phyloP scores from a whole-genome alignment of 441 rosid species.

The Populus hybrid region DNA sequence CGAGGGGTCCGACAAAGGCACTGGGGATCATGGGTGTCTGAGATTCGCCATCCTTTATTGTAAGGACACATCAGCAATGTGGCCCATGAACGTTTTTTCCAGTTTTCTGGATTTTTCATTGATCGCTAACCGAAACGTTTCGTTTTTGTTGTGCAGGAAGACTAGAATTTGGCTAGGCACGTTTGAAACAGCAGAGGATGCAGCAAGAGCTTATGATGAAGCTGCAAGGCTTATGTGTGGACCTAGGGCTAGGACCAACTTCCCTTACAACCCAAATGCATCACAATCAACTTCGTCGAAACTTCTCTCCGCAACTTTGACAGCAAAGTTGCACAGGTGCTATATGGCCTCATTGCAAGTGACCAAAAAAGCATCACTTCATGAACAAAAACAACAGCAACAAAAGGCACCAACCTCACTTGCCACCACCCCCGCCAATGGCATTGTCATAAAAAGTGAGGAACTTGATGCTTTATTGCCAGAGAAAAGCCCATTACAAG shows the following conservation, averaged over 20 bases:
- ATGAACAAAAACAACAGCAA: slow-evolving; percentile 21
- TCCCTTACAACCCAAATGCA: slow-evolving; percentile 76
- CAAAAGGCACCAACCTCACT: slow-evolving; percentile 28
- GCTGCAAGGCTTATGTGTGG: slow-evolving; percentile 99
- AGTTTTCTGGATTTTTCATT: not conserved
- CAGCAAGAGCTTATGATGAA: slow-evolving; percentile 92
- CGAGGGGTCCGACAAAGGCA: slow-evolving; percentile 98
- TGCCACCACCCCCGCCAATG: slow-evolving; percentile 3
- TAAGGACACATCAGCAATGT: slow-evolving; percentile 25
- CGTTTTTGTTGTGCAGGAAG: slow-evolving; percentile 49
- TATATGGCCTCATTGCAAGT: slow-evolving; percentile 88
- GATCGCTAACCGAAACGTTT: slow-evolving; percentile 14
- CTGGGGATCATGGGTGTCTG: slow-evolving; percentile 99
- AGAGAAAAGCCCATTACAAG: slow-evolving; percentile 32
- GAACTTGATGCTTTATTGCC: slow-evolving; percentile 21
- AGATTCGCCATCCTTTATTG: slow-evolving; percentile 95
- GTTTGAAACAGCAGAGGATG: slow-evolving; percentile 95
- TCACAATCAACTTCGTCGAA: slow-evolving; percentile 76
- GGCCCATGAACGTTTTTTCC: not conserved
- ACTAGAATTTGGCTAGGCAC: slow-evolving; percentile 98
- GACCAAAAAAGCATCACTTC: slow-evolving; percentile 44
- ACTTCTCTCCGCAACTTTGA: slow-evolving; percentile 87
- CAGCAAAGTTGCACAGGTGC: slow-evolving; percentile 85
- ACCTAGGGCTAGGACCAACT: slow-evolving; percentile 85
- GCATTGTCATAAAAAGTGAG: slow-evolving; percentile 28